These are phyloP conservation scores for Lentinula boryana DNA, from an alignment of 768 basidiomycete genomes.

Conservation along the genomic window DNA sequence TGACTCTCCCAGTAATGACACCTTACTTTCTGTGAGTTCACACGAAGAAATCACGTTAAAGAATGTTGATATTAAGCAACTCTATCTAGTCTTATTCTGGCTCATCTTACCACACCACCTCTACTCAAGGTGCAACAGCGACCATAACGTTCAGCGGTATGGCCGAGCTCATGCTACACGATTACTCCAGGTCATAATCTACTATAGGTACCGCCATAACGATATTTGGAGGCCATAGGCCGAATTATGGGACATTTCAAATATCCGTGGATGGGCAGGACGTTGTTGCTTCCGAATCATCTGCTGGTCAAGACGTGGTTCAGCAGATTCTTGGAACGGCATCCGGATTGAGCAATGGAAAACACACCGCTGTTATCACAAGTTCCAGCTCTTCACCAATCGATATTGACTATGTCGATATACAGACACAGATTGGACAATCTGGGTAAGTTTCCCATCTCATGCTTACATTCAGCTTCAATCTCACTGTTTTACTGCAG, in stretches of 20 bases:
- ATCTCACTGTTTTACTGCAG: slow-evolving; percentile 11
- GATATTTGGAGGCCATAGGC: slow-evolving; percentile 40
- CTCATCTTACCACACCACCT: slow-evolving; percentile 37
- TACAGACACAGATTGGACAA: slow-evolving; percentile 32
- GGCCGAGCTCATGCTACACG: not conserved
- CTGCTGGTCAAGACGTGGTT: slow-evolving; percentile 18
- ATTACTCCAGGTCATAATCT: not conserved
- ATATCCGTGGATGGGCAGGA: slow-evolving; percentile 38
- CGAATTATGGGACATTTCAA: slow-evolving; percentile 41
- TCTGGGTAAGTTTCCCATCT: slow-evolving; percentile 22
- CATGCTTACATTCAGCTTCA: not conserved
- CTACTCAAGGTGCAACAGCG: slow-evolving; percentile 39
- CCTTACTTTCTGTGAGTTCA: slow-evolving; percentile 28
- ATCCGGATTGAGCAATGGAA: slow-evolving; percentile 35
- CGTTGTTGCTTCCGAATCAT: slow-evolving; percentile 30
- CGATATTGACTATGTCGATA: slow-evolving; percentile 45
- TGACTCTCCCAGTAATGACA: slow-evolving; percentile 35
- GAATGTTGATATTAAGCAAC: not conserved
- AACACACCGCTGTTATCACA: slow-evolving; percentile 42
- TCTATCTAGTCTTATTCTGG: slow-evolving; percentile 36
- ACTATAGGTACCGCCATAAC: slow-evolving; percentile 43
- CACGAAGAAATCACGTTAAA: too few relatives aligned
- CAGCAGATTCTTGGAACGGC: slow-evolving; percentile 37
- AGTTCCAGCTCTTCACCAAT: slow-evolving; percentile 36
- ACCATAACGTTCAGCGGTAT: slow-evolving; percentile 45